Conservation (phyloP, 352 stramenopile genomes). For the Thalassiosira sp. region DNA sequence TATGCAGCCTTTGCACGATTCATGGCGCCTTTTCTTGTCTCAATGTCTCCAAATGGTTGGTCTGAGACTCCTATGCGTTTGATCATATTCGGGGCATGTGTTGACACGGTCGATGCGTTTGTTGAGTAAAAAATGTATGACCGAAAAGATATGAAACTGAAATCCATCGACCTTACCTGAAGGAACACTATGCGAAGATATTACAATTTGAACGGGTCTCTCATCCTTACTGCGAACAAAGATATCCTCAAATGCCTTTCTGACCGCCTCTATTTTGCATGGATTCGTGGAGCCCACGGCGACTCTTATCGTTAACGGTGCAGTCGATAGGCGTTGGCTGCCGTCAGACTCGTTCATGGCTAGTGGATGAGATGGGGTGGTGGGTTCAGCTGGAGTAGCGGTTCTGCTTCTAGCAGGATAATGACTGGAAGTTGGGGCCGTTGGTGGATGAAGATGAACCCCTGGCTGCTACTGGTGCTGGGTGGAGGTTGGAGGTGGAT, state of each 20-base stretch:
- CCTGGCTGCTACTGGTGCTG: too few species aligned
- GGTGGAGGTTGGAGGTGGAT: too few species aligned
- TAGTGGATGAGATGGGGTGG: too few species aligned
- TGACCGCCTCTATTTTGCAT: conserved; percentile 75
- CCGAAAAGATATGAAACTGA: too few species aligned
- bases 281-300: conserved; percentile 76
- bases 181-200: conserved; percentile 41
- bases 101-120: conserved; percentile 45
- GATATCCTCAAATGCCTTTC: conserved; percentile 60
- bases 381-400: too few species aligned
- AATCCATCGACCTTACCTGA: conserved; percentile 48
- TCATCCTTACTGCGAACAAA: conserved; percentile 12
- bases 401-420: too few species aligned
- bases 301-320: conserved; percentile 46
- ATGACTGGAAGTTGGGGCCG: too few species aligned
- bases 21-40: conserved; percentile 78
- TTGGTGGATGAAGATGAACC: too few species aligned
- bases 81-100: background rate
- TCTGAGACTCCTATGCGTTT: conserved; percentile 61
- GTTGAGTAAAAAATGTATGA: conserved; percentile 35
- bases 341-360: too few species aligned
- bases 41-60: conserved; percentile 84
- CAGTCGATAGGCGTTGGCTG: background rate
- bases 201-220: conserved; percentile 18
- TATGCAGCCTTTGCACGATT: conserved; percentile 76